phyloP scores from a whole-genome alignment of 2,329 filamentous ascomycete species.

The Penicillium expansum region DNA sequence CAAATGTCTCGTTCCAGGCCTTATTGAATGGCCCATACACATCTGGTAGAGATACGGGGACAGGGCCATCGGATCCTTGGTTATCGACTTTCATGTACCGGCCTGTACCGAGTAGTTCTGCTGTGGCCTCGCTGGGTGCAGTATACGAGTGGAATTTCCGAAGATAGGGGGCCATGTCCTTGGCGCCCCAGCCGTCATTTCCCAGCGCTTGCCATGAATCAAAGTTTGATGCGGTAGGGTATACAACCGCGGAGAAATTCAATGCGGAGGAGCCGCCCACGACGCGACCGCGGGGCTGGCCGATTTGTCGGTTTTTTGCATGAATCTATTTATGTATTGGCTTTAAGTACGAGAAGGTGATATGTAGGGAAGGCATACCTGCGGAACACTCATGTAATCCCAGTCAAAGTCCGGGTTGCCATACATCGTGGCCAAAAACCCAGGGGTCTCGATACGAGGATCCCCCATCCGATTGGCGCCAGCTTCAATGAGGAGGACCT shows the following conservation, averaged over 20 bases:
- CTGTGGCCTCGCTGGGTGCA: constrained; percentile 28
- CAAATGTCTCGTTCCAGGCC: constrained; percentile 26
- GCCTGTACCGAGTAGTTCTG: constrained; percentile 9
- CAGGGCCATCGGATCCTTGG: constrained; percentile 20
- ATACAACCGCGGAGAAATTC: constrained; percentile 38
- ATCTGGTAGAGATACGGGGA: constrained; percentile 27
- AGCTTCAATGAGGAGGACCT: constrained; percentile 32
- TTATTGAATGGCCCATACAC: constrained; percentile 32
- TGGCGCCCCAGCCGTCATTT: constrained; percentile 47
- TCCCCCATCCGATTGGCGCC: constrained; percentile 25
- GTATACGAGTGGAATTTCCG: constrained; percentile 39
- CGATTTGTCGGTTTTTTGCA: constrained; percentile 43
- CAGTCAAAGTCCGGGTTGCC: constrained; percentile 27
- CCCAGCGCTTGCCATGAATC: constrained; percentile 48
- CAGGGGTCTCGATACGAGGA: constrained; percentile 24
- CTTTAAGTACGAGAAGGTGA: not conserved
- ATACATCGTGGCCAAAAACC: constrained; percentile 16
- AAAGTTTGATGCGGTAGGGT: constrained; percentile 38
- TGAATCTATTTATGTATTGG: constrained; percentile 12
- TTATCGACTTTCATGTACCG: constrained; percentile 18
- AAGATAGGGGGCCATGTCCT: constrained; percentile 50
- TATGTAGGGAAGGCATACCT: constrained; percentile 13
- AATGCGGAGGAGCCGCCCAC: constrained; percentile 50
- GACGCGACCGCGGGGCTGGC: constrained; percentile 49
- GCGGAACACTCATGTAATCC: constrained; percentile 26